Evolutionary conservation across 2,329 filamentous ascomycete genomes (phyloP).

Genomic region (Trichoderma afroharzianum): DNA sequence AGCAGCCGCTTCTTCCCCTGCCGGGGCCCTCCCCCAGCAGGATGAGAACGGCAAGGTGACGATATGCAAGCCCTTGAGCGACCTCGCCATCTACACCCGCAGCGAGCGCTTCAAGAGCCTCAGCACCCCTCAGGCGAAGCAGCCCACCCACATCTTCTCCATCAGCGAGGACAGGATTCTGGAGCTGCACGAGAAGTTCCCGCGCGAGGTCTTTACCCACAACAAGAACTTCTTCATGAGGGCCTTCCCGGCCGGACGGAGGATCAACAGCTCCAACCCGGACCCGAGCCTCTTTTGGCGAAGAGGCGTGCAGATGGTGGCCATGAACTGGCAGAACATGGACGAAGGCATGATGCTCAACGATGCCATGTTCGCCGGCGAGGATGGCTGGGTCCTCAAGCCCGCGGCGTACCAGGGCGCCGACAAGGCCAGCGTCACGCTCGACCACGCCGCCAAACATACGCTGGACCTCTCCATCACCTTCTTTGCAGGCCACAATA

Average conservation of each 20-base stretch:
- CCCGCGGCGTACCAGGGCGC: slow-evolving; percentile 66
- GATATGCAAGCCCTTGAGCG: slow-evolving; percentile 69
- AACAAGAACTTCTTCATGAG: slow-evolving; percentile 87
- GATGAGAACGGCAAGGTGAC: slow-evolving; percentile 44
- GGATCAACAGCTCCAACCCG: slow-evolving; percentile 88
- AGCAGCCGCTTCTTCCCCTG: slow-evolving; percentile 2
- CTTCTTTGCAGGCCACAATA: slow-evolving; percentile 71
- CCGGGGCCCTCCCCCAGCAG: slow-evolving; percentile 10
- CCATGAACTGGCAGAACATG: slow-evolving; percentile 94
- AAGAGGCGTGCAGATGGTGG: slow-evolving; percentile 93
- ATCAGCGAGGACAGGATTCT: slow-evolving; percentile 78
- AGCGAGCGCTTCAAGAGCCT: slow-evolving; percentile 78
- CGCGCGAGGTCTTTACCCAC: slow-evolving; percentile 77
- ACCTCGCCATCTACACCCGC: slow-evolving; percentile 79
- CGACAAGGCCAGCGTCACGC: slow-evolving; percentile 37
- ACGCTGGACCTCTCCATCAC: slow-evolving; percentile 67
- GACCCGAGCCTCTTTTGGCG: slow-evolving; percentile 91
- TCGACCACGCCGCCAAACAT: slow-evolving; percentile 44
- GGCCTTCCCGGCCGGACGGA: slow-evolving; percentile 77
- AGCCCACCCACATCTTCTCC: slow-evolving; percentile 73
- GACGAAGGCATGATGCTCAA: slow-evolving; percentile 96
- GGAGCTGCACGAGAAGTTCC: slow-evolving; percentile 54
- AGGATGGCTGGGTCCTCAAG: slow-evolving; percentile 81
- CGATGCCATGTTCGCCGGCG: slow-evolving; percentile 91
- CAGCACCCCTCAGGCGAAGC: slow-evolving; percentile 58